These are phyloP conservation scores for Trichoderma sp. DNA, from an alignment of 2,329 filamentous ascomycete species.

Conservation along the genomic window DNA sequence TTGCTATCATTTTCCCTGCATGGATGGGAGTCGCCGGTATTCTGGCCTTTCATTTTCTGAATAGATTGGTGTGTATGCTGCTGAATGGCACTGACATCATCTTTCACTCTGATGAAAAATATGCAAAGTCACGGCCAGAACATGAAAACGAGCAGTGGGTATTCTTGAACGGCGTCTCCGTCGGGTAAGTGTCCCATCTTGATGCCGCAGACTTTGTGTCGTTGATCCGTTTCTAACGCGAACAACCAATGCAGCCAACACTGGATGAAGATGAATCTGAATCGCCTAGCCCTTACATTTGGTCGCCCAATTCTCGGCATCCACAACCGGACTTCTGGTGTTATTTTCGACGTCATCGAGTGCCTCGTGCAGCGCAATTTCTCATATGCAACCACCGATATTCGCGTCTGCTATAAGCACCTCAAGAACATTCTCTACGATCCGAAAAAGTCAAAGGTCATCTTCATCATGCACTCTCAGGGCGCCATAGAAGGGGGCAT, in stretches of 20 bases:
- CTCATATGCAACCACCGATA: constrained; percentile 66
- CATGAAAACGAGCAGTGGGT: constrained; percentile 69
- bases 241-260: constrained; percentile 46
- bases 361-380: constrained; percentile 75
- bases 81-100: constrained; percentile 50
- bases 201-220: background rate
- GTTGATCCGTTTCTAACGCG: background rate
- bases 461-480: constrained; percentile 74
- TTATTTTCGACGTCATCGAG: constrained; percentile 73
- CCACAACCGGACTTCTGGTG: constrained; percentile 71
- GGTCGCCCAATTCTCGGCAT: constrained; percentile 67
- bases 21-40: constrained; percentile 45
- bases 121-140: constrained; percentile 46
- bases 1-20: constrained; percentile 45
- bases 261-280: constrained; percentile 68
- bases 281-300: constrained; percentile 70
- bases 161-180: constrained; percentile 72
- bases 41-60: constrained; percentile 46
- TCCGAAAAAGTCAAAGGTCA: constrained; percentile 60
- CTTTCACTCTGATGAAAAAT: constrained; percentile 52
- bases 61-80: constrained; percentile 47
- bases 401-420: constrained; percentile 58
- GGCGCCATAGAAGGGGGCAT: constrained; percentile 71
- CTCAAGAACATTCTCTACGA: constrained; percentile 64
- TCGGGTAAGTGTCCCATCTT: constrained; percentile 44